Base-by-base conservation (phyloP, 495 filamentous ascomycete genomes). In the Letharia columbiana region DNA sequence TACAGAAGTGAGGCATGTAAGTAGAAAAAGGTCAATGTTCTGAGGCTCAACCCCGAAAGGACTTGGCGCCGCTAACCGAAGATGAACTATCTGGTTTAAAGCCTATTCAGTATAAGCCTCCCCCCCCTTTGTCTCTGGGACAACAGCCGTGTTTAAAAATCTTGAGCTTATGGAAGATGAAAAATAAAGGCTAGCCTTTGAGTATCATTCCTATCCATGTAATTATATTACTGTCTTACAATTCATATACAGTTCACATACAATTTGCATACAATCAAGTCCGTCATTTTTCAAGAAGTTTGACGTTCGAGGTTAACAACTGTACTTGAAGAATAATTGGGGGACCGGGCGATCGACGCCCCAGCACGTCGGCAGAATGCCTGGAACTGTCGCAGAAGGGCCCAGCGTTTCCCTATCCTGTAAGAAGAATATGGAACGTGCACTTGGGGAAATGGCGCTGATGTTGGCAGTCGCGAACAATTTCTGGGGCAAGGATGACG, bases 401-500 rank as follows among this genome's bases (percentile, higher is more conserved):
- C 86, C 86, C 64, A 80, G 83, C 40, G 84, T 88, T 69, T 79
- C 84, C 42, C 75, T 87, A 69, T 89, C 85, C 61, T 89, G 86
- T 70, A 42, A 64, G 68, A 85, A 82, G n/a, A 67, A 80, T 54
- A 35, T 10, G n/a, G 28, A 37, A 61, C 12, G 20, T 15, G 0
- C 3, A 3, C 9, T 39, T 31, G 13, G 44, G 37, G 8, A 3
- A 37, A 18, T 5, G 5, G 68, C 75, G 58, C 77, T 66, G 12
- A 52, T 44, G 28, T 35, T 15, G 11, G 33, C 69, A 96, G 91
- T 98, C 77, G 92, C 95, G 72, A 98, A 98, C 79, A 98, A 99
- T 75, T 99, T 99, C 78, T 99, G 95, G 95, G 95, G 95, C 67
- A 97, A 93, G 81, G 92, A 99, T 75, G 95, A 99, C 80, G 95